These are phyloP conservation scores for Harringtonia aguacate DNA, from an alignment of 2,329 filamentous ascomycete genomes.

Conservation along the genomic window DNA sequence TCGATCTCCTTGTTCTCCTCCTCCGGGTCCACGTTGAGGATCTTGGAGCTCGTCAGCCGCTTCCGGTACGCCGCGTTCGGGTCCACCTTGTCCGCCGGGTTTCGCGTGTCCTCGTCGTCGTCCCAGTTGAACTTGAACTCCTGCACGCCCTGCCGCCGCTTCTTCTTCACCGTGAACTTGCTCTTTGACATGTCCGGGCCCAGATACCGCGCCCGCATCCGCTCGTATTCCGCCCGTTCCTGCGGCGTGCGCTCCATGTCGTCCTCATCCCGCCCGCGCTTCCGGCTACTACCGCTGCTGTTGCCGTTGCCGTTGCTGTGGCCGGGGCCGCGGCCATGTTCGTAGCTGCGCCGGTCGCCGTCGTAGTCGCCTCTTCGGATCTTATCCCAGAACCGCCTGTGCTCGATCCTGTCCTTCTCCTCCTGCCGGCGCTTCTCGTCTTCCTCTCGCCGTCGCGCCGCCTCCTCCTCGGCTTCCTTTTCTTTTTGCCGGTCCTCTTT, in stretches of 20 bases:
- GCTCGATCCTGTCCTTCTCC: too few species aligned
- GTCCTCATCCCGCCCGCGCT: conserved; percentile 6
- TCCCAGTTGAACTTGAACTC: conserved; percentile 99
- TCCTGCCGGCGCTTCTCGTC: too few species aligned
- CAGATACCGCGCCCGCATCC: conserved; percentile 78
- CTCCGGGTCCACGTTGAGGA: conserved; percentile 7
- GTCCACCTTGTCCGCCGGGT: conserved; percentile 42
- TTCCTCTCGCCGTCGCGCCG: too few species aligned
- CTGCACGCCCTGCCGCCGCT: conserved; percentile 80
- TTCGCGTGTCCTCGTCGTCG: conserved; percentile 79
- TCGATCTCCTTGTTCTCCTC: conserved; percentile 11
- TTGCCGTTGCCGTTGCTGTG: conserved; percentile 11
- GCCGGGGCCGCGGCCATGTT: too few species aligned
- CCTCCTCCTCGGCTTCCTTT: too few species aligned
- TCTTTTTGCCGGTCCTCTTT: too few species aligned
- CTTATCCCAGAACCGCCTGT: too few species aligned
- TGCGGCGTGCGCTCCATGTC: conserved; percentile 22
- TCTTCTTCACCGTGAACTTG: conserved; percentile 92
- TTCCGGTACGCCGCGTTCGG: conserved; percentile 38
- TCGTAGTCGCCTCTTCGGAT: too few species aligned
- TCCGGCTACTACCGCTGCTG: conserved; percentile 11
- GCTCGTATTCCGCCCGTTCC: conserved; percentile 60
- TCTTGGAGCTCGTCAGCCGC: conserved; percentile 8
- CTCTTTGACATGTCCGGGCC: conserved; percentile 74
- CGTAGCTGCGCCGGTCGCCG: too few species aligned